These are phyloP conservation scores for Cymbopogon citratus DNA, from an alignment of 176 grass and related monocot genomes.

Conservation along the genomic window DNA sequence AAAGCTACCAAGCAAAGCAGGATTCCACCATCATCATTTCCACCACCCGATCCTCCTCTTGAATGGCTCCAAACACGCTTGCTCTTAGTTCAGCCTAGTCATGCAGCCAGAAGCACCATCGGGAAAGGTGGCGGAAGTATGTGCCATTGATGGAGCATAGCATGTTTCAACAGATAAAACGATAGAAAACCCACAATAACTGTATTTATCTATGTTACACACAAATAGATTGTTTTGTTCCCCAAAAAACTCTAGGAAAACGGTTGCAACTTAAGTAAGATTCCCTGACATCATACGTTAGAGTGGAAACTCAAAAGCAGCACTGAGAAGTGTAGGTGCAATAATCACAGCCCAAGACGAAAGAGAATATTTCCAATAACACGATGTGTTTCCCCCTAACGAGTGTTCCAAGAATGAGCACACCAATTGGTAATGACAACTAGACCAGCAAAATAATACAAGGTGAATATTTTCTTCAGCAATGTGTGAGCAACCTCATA, in stretches of 20 bases:
- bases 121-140: background rate
- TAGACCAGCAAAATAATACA: background rate
- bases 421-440: background rate
- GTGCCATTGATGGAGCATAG: background rate
- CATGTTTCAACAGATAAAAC: background rate
- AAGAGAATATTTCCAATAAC: no score
- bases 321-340: background rate
- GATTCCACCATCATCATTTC: slow-evolving; percentile 60
- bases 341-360: background rate
- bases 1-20: slow-evolving; percentile 83
- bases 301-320: background rate
- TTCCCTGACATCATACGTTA: no score
- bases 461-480: background rate
- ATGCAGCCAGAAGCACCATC: slow-evolving; percentile 13
- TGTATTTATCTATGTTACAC: background rate
- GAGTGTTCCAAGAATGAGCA: background rate
- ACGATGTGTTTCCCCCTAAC: no score
- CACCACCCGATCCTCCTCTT: slow-evolving; percentile 72
- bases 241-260: background rate
- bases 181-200: background rate
- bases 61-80: slow-evolving; percentile 86
- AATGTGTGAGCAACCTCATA: background rate
- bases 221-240: background rate
- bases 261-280: background rate
- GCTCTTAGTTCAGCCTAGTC: slow-evolving; percentile 80